Percentiles rank a stretch among this genome's conserved stretches.
Conservation (phyloP, 306 rosid species). For the Nissolia schottii region DNA sequence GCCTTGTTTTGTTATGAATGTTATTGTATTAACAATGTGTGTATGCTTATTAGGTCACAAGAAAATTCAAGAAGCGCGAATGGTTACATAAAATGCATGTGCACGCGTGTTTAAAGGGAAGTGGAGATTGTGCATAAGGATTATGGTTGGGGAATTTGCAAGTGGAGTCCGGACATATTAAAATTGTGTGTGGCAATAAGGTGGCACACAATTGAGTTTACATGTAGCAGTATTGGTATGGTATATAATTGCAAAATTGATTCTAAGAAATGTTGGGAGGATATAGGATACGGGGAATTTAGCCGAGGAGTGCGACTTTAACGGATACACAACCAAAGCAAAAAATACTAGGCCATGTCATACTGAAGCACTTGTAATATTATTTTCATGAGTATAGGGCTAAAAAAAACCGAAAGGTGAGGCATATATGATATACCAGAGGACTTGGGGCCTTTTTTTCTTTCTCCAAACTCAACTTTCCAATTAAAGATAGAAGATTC, state of each 20-base stretch:
- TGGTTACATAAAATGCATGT: too few relatives aligned
- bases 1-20: too few relatives aligned
- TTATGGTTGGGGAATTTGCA: too few relatives aligned
- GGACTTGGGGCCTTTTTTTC: background rate
- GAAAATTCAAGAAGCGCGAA: too few relatives aligned
- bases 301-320: conserved; percentile 20
- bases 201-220: too few relatives aligned
- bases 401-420: conserved; percentile 21
- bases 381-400: background rate
- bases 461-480: background rate
- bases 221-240: too few relatives aligned
- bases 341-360: background rate
- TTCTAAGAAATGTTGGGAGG: conserved; percentile 6
- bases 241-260: background rate
- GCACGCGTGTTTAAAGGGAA: too few relatives aligned
- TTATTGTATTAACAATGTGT: too few relatives aligned
- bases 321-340: background rate
- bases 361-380: background rate
- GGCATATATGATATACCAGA: background rate
- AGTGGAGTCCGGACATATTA: too few relatives aligned
- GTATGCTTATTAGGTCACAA: too few relatives aligned
- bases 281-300: background rate
- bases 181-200: too few relatives aligned
- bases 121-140: too few relatives aligned
- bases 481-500: conserved; percentile 14